These are phyloP conservation scores for Evernia prunastri DNA, from an alignment of 495 filamentous ascomycete genomes.

Conservation along the genomic window DNA sequence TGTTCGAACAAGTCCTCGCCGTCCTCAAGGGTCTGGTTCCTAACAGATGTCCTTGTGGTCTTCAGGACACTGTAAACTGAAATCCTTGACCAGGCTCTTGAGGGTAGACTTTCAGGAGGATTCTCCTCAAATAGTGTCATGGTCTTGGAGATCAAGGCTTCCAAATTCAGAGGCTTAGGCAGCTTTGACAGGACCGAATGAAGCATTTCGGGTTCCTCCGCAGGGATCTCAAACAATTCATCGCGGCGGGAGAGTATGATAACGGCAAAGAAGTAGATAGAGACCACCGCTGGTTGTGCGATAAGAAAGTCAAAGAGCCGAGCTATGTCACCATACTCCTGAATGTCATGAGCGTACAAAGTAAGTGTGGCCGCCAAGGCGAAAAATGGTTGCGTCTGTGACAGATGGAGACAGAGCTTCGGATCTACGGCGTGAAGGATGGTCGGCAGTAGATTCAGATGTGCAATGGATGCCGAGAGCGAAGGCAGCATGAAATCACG, in stretches of 20 bases:
- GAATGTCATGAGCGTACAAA: constrained; percentile 91
- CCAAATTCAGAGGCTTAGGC: constrained; percentile 76
- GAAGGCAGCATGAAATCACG: constrained; percentile 96
- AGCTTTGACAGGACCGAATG: constrained; percentile 84
- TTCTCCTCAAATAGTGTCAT: constrained; percentile 52
- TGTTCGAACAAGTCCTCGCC: constrained; percentile 57
- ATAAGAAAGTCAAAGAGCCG: constrained; percentile 87
- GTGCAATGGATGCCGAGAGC: constrained; percentile 69
- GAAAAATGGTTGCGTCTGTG: constrained; percentile 78
- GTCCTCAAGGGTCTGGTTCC: constrained; percentile 49
- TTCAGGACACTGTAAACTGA: constrained; percentile 76
- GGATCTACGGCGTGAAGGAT: constrained; percentile 67
- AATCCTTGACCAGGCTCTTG: constrained; percentile 60
- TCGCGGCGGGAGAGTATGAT: constrained; percentile 72
- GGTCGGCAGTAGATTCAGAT: constrained; percentile 76
- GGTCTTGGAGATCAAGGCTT: constrained; percentile 62
- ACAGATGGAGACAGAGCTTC: constrained; percentile 62
- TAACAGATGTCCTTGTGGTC: constrained; percentile 52
- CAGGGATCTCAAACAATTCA: constrained; percentile 73
- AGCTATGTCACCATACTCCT: constrained; percentile 78
- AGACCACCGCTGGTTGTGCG: constrained; percentile 75
- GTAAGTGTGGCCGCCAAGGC: constrained; percentile 85
- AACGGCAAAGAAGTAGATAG: constrained; percentile 85
- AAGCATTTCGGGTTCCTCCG: constrained; percentile 89
- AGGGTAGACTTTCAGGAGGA: constrained; percentile 66